phyloP scores from a whole-genome alignment of 495 filamentous ascomycete species.

The Choiromyces venosus region DNA sequence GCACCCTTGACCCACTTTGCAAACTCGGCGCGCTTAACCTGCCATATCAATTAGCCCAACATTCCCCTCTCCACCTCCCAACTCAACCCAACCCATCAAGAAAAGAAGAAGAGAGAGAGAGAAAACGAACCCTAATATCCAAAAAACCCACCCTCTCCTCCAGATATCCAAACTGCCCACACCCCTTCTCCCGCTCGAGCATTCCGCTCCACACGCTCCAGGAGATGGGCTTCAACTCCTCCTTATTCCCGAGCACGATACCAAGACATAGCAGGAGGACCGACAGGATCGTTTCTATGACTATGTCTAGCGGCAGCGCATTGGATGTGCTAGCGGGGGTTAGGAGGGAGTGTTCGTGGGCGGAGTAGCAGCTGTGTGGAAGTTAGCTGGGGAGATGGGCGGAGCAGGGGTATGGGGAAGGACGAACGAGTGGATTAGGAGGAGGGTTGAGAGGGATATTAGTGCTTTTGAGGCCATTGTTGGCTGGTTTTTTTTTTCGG shows the following conservation, averaged over 20 bases:
- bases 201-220: conserved; percentile 80
- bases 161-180: conserved; percentile 50
- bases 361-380: conserved; percentile 67
- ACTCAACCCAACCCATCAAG: conserved; percentile 45
- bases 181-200: conserved; percentile 62
- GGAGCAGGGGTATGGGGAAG: neutral
- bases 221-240: conserved; percentile 57
- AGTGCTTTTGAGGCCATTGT: conserved; percentile 11
- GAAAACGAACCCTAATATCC: conserved; percentile 58
- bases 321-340: conserved; percentile 41
- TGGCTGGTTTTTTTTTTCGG: neutral
- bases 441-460: conserved; percentile 27
- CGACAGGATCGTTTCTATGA: conserved; percentile 67
- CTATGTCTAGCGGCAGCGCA: conserved; percentile 67
- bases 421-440: conserved; percentile 35
- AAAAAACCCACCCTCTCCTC: conserved; percentile 63
- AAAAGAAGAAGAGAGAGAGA: conserved; percentile 43
- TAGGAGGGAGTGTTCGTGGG: conserved; percentile 72
- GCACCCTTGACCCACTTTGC: conserved; percentile 59
- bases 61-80: conserved; percentile 50
- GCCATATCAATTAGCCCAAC: neutral
- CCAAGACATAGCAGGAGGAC: conserved; percentile 63
- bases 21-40: conserved; percentile 72
- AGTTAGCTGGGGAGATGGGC: neutral
- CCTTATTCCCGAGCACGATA: conserved; percentile 61